Evolutionary conservation across 1,139 yeast species (phyloP), one percentile per base, ranked within the genome.

Genomic region (Debaryomyces robertsiae): DNA sequence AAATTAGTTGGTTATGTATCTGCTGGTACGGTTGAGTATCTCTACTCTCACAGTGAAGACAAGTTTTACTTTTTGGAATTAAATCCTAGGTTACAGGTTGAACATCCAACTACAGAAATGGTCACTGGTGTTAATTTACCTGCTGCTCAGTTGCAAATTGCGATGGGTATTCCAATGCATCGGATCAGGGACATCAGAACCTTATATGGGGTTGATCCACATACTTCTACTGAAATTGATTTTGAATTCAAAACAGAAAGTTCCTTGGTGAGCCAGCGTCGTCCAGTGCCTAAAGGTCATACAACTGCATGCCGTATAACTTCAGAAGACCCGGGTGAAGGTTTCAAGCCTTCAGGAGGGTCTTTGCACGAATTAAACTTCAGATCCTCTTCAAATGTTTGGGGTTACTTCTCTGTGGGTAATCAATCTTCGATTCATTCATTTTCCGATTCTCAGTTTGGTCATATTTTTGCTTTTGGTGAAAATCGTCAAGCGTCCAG

Each of bases 61-160:
- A 90, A 91, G 65, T 93, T 91, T 64, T 93, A 90, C 75, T 93
- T 93, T 65, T 77, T 93, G 63, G 98, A 93, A 71, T 78, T 93
- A 62, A 93, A 93, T 66, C 98, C 98, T 57, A 86, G 98, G 77
- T 78, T 93, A 63, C 98, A 93, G 75, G 98, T 93, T 49, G 98
- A 93, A 77, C 98, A 93, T 76, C 98, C 98, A 57, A 93, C 98
- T 39, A 93, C 98, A 31, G 98, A 93, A 73, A 93, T 93, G 98
- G 98, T 89, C 42, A 85, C 96, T 19, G 98, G 98, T 51, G 98
- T 93, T 41, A 93, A 93, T 63, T 77, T 93, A 62, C 98, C 98
- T 29, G 95, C 97, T 46, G 96, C 98, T 38, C 98, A 93, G 73
- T 80, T 93, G 52, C 98, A 93, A 69, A 88, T 93, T 68, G 98